phyloP scores from a whole-genome alignment of 805 yeast species.

The Myxozyma melibiosi region DNA sequence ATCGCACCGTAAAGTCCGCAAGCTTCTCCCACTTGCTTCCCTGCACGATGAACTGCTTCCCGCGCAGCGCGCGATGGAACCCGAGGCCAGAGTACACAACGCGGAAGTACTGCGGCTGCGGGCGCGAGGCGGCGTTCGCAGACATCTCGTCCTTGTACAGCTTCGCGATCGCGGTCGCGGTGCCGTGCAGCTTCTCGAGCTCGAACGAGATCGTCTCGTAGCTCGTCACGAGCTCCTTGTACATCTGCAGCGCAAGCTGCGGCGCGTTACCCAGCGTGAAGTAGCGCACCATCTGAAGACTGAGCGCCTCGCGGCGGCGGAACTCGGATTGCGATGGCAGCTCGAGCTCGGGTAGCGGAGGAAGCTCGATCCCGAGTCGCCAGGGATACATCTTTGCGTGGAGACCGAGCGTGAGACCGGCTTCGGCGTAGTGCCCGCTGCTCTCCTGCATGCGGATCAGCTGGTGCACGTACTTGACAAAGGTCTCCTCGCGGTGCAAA shows the following conservation, averaged over 20 bases:
- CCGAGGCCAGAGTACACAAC: constrained; percentile 82
- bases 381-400: constrained; percentile 76
- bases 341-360: constrained; percentile 62
- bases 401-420: constrained; percentile 77
- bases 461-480: constrained; percentile 75
- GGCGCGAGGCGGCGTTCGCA: constrained; percentile 54
- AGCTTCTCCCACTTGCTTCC: constrained; percentile 88
- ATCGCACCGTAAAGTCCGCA: constrained; percentile 75
- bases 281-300: constrained; percentile 68
- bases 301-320: constrained; percentile 74
- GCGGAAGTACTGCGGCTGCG: constrained; percentile 70
- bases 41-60: constrained; percentile 77
- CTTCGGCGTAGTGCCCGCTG: constrained; percentile 72
- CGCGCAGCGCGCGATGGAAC: constrained; percentile 75
- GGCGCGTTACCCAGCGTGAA: constrained; percentile 70
- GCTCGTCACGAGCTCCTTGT: constrained; percentile 73
- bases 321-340: constrained; percentile 82
- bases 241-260: constrained; percentile 78
- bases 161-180: constrained; percentile 66
- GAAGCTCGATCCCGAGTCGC: constrained; percentile 54
- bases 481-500: constrained; percentile 75
- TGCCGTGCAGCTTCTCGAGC: constrained; percentile 70
- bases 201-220: constrained; percentile 75
- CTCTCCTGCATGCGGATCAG: constrained; percentile 65
- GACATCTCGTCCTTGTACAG: constrained; percentile 71